These are phyloP conservation scores for Stachybotrys chlorohalonatus DNA, from an alignment of 2,329 filamentous ascomycete genomes.

Conservation along the genomic window DNA sequence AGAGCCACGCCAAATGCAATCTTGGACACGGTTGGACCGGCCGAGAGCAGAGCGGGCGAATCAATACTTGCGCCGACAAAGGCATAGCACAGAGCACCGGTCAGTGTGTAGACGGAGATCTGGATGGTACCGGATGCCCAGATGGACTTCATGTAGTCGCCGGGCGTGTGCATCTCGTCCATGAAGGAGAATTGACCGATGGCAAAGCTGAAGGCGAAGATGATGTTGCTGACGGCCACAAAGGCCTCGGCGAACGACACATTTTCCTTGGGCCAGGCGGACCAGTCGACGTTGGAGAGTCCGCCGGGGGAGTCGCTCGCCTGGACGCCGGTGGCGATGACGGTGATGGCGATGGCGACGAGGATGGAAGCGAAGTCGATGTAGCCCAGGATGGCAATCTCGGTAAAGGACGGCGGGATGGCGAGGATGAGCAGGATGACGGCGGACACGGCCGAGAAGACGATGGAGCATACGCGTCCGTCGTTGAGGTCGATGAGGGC, in stretches of 20 bases:
- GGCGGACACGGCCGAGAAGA: constrained; percentile 23
- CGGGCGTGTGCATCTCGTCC: constrained; percentile 13
- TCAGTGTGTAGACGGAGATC: constrained; percentile 50
- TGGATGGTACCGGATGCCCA: constrained; percentile 46
- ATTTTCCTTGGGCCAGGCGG: constrained; percentile 22
- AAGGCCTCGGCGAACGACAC: constrained; percentile 39
- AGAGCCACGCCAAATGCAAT: constrained; percentile 43
- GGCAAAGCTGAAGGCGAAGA: constrained; percentile 27
- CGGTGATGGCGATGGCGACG: constrained; percentile 48
- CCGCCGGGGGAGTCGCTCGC: constrained; percentile 5
- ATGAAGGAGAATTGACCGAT: constrained; percentile 1
- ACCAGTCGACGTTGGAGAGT: constrained; percentile 15
- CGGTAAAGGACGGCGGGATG: constrained; percentile 26
- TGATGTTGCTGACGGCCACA: constrained; percentile 49
- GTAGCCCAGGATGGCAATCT: constrained; percentile 16
- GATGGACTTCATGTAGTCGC: constrained; percentile 35
- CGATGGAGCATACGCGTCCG: constrained; percentile 29
- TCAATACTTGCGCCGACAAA: constrained; percentile 49
- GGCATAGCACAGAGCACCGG: constrained; percentile 55
- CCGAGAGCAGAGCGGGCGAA: constrained; percentile 54
- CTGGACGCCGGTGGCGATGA: constrained; percentile 48
- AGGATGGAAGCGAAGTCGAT: constrained; percentile 44
- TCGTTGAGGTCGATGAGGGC: constrained; percentile 52
- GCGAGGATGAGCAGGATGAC: constrained; percentile 25
- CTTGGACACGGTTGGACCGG: constrained; percentile 43